Base-by-base conservation (phyloP, 2,329 filamentous ascomycete species). In the Trichoderma koningii region DNA sequence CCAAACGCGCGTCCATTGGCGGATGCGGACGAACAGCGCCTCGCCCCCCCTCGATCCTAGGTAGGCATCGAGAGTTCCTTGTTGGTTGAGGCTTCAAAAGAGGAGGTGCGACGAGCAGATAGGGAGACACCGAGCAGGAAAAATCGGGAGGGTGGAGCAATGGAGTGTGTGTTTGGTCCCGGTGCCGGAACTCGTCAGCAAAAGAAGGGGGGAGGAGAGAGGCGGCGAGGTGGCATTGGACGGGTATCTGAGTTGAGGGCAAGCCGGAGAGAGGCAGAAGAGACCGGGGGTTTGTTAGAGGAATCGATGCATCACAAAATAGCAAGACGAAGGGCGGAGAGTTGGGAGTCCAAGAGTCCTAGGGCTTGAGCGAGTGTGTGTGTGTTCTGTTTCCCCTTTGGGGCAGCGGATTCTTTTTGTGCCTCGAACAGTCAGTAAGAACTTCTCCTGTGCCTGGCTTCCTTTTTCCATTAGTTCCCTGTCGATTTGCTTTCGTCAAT, bases 131-230 rank as follows among this genome's bases (percentile, higher is more conserved):
- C n/a, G 30, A 9, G 28, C 7, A 26, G 14, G 15, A 42, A 26
- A 17, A 28, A 52, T 48, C 21, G 48, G 34, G 55, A 28, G n/a
- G 23, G 47, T 47, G 21, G 26, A 28, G 50, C 30, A 28, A 19
- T 28, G 48, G 48, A n/a, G 12, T 34, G 26, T 28, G 3, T 38
- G 34, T 38, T 12, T 38, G 34, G 26, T n/a, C 48, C 50, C 50
- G 50, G 50, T 52, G 50, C 50, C 50, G 50, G 50, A 47, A 47
- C 23, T 42, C 52, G 30, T 38, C 52, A 47, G 55, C 41, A 57
- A 17, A 23, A 26, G 10, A 38, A 21, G 12, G 55, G 28, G 12
- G 34, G 34, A 14, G 34, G 34, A 19, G 21, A 21, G 26, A 26
- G 23, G 19, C n/a, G 10, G 19, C 30, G 55, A 47, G 38, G 19